Evolutionary conservation across 2,329 filamentous ascomycete species (phyloP).

Genomic region (Cordyceps sp.): DNA sequence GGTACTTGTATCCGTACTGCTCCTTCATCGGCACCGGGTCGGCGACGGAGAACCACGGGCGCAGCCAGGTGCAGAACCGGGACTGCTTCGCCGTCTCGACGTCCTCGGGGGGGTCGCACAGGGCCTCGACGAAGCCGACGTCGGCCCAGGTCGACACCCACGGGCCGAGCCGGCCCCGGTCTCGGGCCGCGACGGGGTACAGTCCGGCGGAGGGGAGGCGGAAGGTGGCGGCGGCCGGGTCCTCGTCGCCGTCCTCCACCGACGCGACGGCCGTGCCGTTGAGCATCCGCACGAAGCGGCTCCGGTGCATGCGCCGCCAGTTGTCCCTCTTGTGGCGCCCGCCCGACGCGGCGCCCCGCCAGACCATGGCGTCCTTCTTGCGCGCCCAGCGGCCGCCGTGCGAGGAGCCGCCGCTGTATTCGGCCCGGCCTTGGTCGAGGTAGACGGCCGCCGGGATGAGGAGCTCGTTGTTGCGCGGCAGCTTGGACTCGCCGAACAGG

Average conservation of each 20-base stretch:
- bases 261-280: constrained; percentile 40
- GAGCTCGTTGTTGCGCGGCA: constrained; percentile 46
- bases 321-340: constrained; percentile 33
- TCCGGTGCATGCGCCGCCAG: constrained; percentile 54
- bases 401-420: constrained; percentile 36
- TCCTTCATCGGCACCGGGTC: constrained; percentile 23
- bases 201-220: constrained; percentile 23
- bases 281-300: constrained; percentile 52
- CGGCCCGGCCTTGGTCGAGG: constrained; percentile 34
- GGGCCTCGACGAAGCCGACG: constrained; percentile 24
- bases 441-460: constrained; percentile 51
- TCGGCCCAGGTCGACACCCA: constrained; percentile 24
- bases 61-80: constrained; percentile 1
- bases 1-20: constrained; percentile 42
- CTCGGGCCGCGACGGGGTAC: constrained; percentile 24
- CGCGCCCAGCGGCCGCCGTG: constrained; percentile 40
- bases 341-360: constrained; percentile 50
- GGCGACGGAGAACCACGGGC: constrained; percentile 5
- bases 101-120: constrained; percentile 11
- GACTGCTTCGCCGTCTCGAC: not conserved
- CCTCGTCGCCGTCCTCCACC: constrained; percentile 22
- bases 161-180: constrained; percentile 18
- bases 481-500: constrained; percentile 45
- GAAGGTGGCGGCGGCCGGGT: constrained; percentile 26
- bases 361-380: constrained; percentile 39